phyloP scores from a whole-genome alignment of 2,329 filamentous ascomycete genomes.

The Epichloe amarillans region DNA sequence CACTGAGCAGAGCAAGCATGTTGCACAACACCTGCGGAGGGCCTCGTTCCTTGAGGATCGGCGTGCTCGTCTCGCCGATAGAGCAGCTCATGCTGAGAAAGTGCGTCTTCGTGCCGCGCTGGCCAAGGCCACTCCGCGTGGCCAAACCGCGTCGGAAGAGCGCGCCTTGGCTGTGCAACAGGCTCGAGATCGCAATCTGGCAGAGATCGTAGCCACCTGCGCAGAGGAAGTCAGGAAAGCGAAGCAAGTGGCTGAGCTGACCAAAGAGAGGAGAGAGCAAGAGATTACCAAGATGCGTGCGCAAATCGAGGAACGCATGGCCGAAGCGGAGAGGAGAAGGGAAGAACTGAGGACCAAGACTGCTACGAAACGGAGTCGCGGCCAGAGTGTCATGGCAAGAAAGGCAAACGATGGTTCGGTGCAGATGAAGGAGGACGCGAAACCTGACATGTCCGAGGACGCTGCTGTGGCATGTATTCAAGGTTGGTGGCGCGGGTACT shows the following conservation, averaged over 20 bases:
- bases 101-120: slow-evolving; percentile 63
- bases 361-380: slow-evolving; percentile 37
- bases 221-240: slow-evolving; percentile 73
- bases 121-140: slow-evolving; percentile 54
- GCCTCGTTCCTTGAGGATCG: slow-evolving; percentile 71
- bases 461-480: slow-evolving; percentile 55
- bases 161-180: slow-evolving; percentile 64
- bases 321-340: slow-evolving; percentile 61
- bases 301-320: slow-evolving; percentile 69
- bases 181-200: slow-evolving; percentile 66
- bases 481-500: slow-evolving; percentile 51
- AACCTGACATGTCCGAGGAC: slow-evolving; percentile 37
- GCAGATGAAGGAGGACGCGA: slow-evolving; percentile 35
- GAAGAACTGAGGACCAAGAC: slow-evolving; percentile 47
- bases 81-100: slow-evolving; percentile 72
- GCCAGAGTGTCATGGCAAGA: slow-evolving; percentile 36
- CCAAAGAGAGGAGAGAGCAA: slow-evolving; percentile 67
- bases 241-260: slow-evolving; percentile 69
- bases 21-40: slow-evolving; percentile 67
- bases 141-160: slow-evolving; percentile 57
- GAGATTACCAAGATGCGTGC: slow-evolving; percentile 55
- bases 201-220: slow-evolving; percentile 68
- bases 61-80: slow-evolving; percentile 65
- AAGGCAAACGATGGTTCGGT: slow-evolving; percentile 36
- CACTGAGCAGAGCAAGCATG: slow-evolving; percentile 60